These are phyloP conservation scores for Cystobasidiaceae sp. DNA, from an alignment of 1,284 basidiomycete species.

Conservation along the genomic window DNA sequence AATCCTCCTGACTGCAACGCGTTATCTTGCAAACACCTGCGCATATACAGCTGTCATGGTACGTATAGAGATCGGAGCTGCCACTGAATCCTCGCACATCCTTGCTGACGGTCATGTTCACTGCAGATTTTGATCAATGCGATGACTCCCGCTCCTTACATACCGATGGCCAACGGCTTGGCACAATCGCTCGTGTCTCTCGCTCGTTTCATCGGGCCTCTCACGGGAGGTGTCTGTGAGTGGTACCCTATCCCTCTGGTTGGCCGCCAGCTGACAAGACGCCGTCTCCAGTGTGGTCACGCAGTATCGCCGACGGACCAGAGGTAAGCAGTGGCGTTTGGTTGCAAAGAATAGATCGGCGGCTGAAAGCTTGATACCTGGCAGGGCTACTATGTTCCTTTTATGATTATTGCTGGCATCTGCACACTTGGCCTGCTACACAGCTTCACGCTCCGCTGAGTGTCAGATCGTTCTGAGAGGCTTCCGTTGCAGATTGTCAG, in stretches of 20 bases:
- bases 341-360: slow-evolving; percentile 16
- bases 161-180: slow-evolving; percentile 49
- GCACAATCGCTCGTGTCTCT: slow-evolving; percentile 48
- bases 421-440: slow-evolving; percentile 34
- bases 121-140: slow-evolving; percentile 45
- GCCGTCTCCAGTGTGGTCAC: slow-evolving; percentile 37
- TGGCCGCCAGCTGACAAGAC: background rate
- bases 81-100: background rate
- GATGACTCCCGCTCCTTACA: slow-evolving; percentile 47
- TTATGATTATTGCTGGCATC: slow-evolving; percentile 15
- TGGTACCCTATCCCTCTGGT: background rate
- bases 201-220: slow-evolving; percentile 47
- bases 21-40: slow-evolving; percentile 38
- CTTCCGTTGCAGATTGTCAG: background rate
- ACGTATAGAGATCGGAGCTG: background rate
- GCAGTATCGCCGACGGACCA: slow-evolving; percentile 39
- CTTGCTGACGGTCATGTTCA: background rate
- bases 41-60: slow-evolving; percentile 41
- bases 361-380: background rate
- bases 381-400: slow-evolving; percentile 7
- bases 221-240: slow-evolving; percentile 40
- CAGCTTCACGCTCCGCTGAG: slow-evolving; percentile 32
- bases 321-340: slow-evolving; percentile 35
- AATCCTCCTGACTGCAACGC: slow-evolving; percentile 36
- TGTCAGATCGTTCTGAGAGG: too few species aligned